Evolutionary conservation across 306 rosid species (phyloP), one percentile per base, ranked within the genome.

Genomic region (Pyrus bretschneideri): DNA sequence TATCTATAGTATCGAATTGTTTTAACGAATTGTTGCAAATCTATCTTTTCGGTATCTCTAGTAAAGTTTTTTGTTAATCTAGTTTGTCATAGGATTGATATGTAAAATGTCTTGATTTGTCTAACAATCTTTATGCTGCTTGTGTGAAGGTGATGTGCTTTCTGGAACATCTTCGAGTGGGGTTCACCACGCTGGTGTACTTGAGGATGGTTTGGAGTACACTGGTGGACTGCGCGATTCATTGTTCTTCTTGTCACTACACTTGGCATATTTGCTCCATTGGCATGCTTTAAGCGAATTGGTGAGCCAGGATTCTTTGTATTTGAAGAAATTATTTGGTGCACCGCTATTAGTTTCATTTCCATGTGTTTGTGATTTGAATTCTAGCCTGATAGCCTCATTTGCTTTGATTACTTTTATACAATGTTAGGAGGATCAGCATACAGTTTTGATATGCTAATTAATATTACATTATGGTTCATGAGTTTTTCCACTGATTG

Each of bases 151-250:
- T 72, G 98, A 93, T 78, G 98, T 93, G 85, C 85, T 93, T 44
- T 93, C 98, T 38, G 98, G 98, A 80, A 93, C 98, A 70, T 78
- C 96, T 71, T 86, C 97, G 35, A 81, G 80, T 82, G 91, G 84
- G 78, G 83, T 68, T 88, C 96, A 91, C 83, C 98, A 93, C 63
- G 33, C 81, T 2, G 98, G 98, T 57, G 78, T 93, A 18, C 87
- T 93, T 72, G 98, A 93, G 86, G 96, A 65, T 89, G 98, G 98
- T 93, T 93, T 83, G 98, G 98, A 76, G 86, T 60, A 52, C 87
- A 86, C 17, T 91, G 96, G 98, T 93, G 95, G 98, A 93, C 87
- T 55, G 91, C 87, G 29, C 93, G 97, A 29, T 15, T 81, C 65
- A 38, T 86, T 77, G 80, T 93, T 75, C 87, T 93, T 73, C 71